A percentile compares a stretch with the other conserved stretches of the same genome.
phyloP scores from a whole-genome alignment of 169 alveolate genomes.

The Toxoplasma gondii region DNA sequence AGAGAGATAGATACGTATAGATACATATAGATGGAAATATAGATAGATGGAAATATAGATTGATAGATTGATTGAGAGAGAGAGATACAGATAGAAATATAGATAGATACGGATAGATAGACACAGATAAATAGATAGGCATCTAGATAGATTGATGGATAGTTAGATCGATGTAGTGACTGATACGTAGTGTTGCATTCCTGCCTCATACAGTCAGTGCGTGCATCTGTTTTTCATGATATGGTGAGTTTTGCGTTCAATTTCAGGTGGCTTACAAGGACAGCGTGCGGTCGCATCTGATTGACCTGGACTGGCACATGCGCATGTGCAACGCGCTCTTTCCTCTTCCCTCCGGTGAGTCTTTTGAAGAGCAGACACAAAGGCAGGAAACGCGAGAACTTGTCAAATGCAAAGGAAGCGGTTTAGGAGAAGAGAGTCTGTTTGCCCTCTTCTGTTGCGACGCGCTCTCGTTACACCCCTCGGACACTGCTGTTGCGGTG shows the following conservation, averaged over 20 bases:
- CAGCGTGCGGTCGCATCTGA: slow-evolving; percentile 37
- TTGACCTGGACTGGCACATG: slow-evolving; percentile 28
- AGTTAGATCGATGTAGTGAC: neutral
- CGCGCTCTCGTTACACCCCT: no score
- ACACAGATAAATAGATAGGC: no score
- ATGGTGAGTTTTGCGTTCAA: neutral
- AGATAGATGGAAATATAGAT: no score
- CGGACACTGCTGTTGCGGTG: no score
- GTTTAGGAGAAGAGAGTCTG: neutral
- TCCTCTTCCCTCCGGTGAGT: slow-evolving; percentile 47
- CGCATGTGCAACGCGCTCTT: slow-evolving; percentile 46
- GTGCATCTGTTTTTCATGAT: neutral
- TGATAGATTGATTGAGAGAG: no score
- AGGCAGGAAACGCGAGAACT: neutral
- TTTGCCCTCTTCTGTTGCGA: no score
- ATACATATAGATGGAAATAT: no score
- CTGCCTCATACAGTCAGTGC: neutral
- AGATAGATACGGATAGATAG: no score
- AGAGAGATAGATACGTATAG: no score
- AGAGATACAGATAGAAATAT: no score
- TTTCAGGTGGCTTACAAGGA: slow-evolving; percentile 22
- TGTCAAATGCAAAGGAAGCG: neutral
- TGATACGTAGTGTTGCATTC: neutral
- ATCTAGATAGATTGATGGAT: no score
- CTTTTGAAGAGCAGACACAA: neutral